Conservation (phyloP, 192 early-diverging fungal species). For the Coemansia erecta region DNA sequence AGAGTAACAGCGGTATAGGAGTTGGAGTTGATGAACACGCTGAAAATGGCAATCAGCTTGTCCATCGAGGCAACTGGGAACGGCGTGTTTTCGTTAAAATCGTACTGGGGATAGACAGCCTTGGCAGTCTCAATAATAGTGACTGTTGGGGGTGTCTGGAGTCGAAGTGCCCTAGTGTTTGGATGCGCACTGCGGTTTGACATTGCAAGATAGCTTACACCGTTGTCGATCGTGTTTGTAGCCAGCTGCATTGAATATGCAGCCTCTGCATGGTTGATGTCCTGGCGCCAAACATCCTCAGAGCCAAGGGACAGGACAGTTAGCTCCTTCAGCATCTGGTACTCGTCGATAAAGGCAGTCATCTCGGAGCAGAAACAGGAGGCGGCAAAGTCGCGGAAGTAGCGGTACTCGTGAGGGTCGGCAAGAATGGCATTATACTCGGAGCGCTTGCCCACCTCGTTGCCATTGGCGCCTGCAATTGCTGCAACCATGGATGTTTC, state of each 20-base stretch:
- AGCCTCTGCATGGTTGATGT: conserved; percentile 27
- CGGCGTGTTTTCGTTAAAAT: conserved; percentile 26
- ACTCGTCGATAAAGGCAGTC: conserved; percentile 50
- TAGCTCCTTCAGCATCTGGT: conserved; percentile 38
- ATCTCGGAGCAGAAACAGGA: conserved; percentile 53
- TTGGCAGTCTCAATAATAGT: conserved; percentile 42
- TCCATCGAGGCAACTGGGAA: conserved; percentile 50
- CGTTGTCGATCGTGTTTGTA: conserved; percentile 11
- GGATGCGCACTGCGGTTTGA: conserved; percentile 15
- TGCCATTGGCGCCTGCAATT: conserved; percentile 27
- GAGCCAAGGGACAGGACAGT: conserved; percentile 34
- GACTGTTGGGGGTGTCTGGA: conserved; percentile 41
- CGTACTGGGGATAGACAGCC: conserved; percentile 34
- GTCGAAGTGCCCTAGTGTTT: conserved; percentile 13
- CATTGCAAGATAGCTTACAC: conserved; percentile 27
- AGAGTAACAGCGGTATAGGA: conserved; percentile 42
- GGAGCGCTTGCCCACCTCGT: conserved; percentile 22
- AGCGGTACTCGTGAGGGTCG: conserved; percentile 45
- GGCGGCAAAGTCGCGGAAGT: conserved; percentile 49
- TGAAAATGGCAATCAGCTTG: conserved; percentile 47
- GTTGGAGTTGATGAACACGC: conserved; percentile 50
- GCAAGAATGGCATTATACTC: conserved; percentile 42
- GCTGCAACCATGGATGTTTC: conserved; percentile 25
- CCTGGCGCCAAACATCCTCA: conserved; percentile 38
- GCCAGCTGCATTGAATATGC: conserved; percentile 23